Conservation (phyloP, 192 early-diverging fungal genomes). For the Coemansia sp. region DNA sequence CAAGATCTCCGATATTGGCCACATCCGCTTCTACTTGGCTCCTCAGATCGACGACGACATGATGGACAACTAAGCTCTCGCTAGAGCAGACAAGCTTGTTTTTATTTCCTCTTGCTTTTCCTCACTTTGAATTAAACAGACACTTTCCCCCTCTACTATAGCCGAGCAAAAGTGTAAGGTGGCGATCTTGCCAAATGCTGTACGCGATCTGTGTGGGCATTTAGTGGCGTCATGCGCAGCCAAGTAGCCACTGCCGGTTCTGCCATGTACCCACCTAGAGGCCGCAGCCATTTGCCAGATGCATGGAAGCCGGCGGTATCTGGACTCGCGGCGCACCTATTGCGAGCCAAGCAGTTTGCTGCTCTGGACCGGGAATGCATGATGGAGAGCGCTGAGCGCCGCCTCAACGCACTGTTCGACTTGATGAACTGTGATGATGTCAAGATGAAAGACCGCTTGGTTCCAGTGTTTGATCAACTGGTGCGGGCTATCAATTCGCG, state of each 20-base stretch:
- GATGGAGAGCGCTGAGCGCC: constrained; percentile 84
- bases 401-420: constrained; percentile 82
- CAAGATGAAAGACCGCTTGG: constrained; percentile 56
- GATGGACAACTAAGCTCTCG: no score
- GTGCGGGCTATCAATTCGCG: constrained; percentile 61
- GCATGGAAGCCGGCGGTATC: constrained; percentile 67
- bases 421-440: constrained; percentile 82
- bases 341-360: constrained; percentile 52
- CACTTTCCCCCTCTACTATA: no score
- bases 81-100: no score
- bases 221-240: no score
- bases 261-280: constrained; percentile 65
- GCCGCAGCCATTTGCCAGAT: constrained; percentile 81
- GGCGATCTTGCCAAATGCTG: no score
- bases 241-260: constrained; percentile 17
- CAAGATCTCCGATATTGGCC: constrained; percentile 84
- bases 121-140: no score
- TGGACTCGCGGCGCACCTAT: constrained; percentile 59
- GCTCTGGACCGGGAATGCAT: constrained; percentile 74
- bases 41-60: constrained; percentile 74
- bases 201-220: no score
- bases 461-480: constrained; percentile 64
- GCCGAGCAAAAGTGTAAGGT: no score
- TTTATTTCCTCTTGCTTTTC: neutral
- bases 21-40: constrained; percentile 94